Conservation (phyloP, 208 protist genomes). For the Wallacemonas rigidus region DNA sequence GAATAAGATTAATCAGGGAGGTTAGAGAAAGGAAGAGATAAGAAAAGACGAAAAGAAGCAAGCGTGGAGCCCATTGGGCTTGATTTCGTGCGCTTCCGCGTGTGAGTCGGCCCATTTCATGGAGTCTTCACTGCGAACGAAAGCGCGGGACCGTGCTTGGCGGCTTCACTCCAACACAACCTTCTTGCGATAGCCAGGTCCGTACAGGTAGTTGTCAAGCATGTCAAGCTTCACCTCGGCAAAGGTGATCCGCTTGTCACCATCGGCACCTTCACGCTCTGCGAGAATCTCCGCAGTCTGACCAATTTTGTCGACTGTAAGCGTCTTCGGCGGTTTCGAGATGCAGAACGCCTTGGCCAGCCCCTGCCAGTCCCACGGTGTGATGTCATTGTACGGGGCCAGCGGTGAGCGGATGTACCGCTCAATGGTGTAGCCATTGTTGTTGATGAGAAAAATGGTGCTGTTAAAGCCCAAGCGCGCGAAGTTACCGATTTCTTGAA, state of each 20-base stretch:
- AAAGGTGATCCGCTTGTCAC: not conserved
- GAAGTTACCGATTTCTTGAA: constrained; percentile 47
- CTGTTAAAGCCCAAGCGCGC: constrained; percentile 27
- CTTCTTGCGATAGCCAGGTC: constrained; percentile 18
- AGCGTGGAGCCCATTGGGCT: too few species aligned
- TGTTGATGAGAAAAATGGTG: constrained; percentile 47
- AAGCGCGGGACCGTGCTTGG: not conserved
- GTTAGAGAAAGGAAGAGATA: not conserved
- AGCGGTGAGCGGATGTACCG: constrained; percentile 46
- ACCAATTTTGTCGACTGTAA: constrained; percentile 5
- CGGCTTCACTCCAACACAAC: not conserved
- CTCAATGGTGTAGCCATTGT: constrained; percentile 63
- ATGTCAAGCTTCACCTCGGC: constrained; percentile 25
- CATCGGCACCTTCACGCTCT: not conserved
- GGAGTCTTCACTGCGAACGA: not conserved
- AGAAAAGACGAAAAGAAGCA: constrained; percentile 14
- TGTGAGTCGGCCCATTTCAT: too few species aligned
- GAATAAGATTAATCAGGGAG: not conserved
- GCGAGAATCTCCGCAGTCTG: constrained; percentile 17
- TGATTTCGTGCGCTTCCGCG: too few species aligned
- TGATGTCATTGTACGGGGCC: constrained; percentile 54
- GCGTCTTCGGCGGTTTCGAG: not conserved
- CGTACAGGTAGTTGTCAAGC: constrained; percentile 21
- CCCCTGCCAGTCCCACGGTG: constrained; percentile 40
- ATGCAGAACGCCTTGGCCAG: constrained; percentile 27